phyloP scores from a whole-genome alignment of 1,139 yeast species.

The Candida glucosophila region DNA sequence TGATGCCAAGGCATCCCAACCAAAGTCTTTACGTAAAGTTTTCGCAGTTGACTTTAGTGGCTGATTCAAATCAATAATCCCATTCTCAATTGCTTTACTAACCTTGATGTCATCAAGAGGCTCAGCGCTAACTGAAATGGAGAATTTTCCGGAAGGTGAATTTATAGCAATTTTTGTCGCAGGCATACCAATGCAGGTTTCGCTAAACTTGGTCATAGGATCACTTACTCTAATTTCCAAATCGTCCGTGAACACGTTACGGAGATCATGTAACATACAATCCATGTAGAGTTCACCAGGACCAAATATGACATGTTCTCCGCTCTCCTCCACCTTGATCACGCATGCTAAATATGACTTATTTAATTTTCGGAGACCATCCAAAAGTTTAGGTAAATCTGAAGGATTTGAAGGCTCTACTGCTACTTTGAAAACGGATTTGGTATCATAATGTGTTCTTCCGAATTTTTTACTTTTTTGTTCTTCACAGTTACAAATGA shows the following conservation, averaged over 20 bases:
- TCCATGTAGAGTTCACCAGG: conserved; percentile 89
- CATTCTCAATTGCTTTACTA: conserved; percentile 48
- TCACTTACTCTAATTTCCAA: conserved; percentile 77
- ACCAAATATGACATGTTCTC: conserved; percentile 75
- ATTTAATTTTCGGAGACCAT: conserved; percentile 55
- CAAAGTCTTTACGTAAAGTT: conserved; percentile 46
- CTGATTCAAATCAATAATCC: conserved; percentile 30
- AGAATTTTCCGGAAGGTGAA: conserved; percentile 47
- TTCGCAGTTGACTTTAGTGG: conserved; percentile 41
- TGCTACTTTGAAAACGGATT: conserved; percentile 71
- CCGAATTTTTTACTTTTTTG: conserved; percentile 19
- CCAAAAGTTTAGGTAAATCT: conserved; percentile 65
- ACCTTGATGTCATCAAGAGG: conserved; percentile 51
- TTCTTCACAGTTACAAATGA: conserved; percentile 23
- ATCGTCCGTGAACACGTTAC: conserved; percentile 48
- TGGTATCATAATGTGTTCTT: conserved; percentile 35
- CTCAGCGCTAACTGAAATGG: conserved; percentile 69
- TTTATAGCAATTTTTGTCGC: conserved; percentile 52
- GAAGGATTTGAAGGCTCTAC: conserved; percentile 76
- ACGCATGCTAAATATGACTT: conserved; percentile 59
- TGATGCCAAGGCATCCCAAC: conserved; percentile 81
- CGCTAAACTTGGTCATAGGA: conserved; percentile 75
- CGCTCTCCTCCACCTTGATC: conserved; percentile 76
- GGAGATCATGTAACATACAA: conserved; percentile 69
- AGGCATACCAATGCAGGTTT: conserved; percentile 64